These are phyloP conservation scores for Cichorium intybus DNA, from an alignment of 140 eudicot genomes.

Conservation along the genomic window DNA sequence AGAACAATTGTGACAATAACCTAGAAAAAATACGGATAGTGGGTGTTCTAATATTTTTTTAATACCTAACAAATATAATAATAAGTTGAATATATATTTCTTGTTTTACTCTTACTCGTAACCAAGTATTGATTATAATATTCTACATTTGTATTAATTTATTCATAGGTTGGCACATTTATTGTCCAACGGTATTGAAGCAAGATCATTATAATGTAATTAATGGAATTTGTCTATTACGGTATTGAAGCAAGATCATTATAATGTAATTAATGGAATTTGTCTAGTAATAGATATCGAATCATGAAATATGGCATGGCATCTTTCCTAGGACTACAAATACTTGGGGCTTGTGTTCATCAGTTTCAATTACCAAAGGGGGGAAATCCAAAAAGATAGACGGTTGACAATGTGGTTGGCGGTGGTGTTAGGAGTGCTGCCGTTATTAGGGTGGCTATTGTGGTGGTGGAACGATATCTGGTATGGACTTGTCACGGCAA, in stretches of 20 bases:
- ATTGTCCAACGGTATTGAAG: not conserved
- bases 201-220: not conserved
- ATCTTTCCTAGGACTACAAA: constrained; percentile 2
- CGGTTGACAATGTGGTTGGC: constrained; percentile 17
- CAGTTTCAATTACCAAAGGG: not conserved
- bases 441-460: constrained; percentile 35
- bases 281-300: constrained; percentile 2
- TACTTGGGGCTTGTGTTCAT: not conserved
- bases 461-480: constrained; percentile 58
- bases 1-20: no score
- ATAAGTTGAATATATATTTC: no score
- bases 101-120: no score
- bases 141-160: not conserved
- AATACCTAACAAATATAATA: no score
- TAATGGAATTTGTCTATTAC: not conserved
- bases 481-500: constrained; percentile 26
- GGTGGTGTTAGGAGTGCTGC: constrained; percentile 21
- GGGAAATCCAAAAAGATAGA: not conserved
- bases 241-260: not conserved
- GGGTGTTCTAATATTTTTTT: no score
- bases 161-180: not conserved
- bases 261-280: not conserved
- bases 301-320: not conserved
- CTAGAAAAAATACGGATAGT: no score
- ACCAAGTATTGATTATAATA: no score